phyloP scores from a whole-genome alignment of 257 asterid genomes.

The Sherardia arvensis region DNA sequence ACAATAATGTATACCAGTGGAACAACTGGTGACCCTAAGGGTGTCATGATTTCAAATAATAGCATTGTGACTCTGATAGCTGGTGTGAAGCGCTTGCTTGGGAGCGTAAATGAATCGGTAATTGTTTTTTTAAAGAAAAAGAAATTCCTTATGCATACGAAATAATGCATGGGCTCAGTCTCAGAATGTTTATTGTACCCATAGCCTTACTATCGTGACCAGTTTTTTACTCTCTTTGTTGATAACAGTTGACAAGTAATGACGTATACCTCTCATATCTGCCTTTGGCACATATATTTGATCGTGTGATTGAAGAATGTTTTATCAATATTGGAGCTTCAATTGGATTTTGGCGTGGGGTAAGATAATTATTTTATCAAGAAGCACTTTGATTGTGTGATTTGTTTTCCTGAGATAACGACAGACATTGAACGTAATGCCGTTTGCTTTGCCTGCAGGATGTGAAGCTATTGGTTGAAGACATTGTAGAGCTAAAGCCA shows the following conservation, averaged over 20 bases:
- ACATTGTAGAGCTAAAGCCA: constrained; percentile 77
- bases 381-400: too few relatives aligned
- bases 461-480: constrained; percentile 78
- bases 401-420: not conserved
- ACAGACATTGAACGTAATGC: not conserved
- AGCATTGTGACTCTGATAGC: constrained; percentile 73
- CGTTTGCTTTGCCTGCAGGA: constrained; percentile 38
- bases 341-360: constrained; percentile 99
- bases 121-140: constrained; percentile 10
- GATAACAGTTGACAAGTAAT: constrained; percentile 46
- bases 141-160: not conserved
- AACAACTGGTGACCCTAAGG: constrained; percentile 98
- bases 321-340: constrained; percentile 73
- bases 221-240: constrained; percentile 13
- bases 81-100: constrained; percentile 58
- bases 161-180: not conserved
- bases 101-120: constrained; percentile 64
- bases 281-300: constrained; percentile 97
- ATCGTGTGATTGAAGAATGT: constrained; percentile 82
- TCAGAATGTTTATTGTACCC: not conserved
- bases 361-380: too few relatives aligned
- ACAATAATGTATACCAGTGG: constrained; percentile 99
- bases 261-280: constrained; percentile 88
- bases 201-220: not conserved
- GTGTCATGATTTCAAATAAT: constrained; percentile 86